phyloP scores from a whole-genome alignment of 306 rosid species.

The Pueraria montana region DNA sequence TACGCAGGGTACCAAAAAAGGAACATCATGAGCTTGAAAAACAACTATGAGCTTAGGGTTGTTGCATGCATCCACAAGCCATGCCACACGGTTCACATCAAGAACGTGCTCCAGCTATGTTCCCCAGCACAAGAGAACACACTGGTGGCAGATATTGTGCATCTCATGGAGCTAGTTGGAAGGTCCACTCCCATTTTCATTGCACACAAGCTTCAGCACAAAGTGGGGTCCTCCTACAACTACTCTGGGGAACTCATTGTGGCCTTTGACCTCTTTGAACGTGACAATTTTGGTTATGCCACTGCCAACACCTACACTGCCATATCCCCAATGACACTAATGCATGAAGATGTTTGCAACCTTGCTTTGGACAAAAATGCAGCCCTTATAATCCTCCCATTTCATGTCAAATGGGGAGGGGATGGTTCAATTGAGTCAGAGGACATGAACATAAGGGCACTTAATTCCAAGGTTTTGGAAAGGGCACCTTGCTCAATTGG shows the following conservation, averaged over 20 bases:
- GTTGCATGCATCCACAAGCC: constrained; percentile 56
- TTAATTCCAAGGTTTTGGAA: constrained; percentile 53
- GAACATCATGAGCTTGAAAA: constrained; percentile 47
- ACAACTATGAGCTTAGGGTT: constrained; percentile 45
- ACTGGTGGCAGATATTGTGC: constrained; percentile 49
- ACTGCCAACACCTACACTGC: constrained; percentile 49
- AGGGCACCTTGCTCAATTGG: constrained; percentile 64
- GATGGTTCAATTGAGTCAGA: constrained; percentile 52
- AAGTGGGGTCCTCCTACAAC: background rate
- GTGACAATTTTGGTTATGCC: constrained; percentile 33
- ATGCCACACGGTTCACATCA: constrained; percentile 38
- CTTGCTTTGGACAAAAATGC: constrained; percentile 59
- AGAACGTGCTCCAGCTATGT: constrained; percentile 47
- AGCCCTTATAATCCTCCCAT: constrained; percentile 58
- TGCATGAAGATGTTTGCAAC: constrained; percentile 60
- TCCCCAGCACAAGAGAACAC: constrained; percentile 41
- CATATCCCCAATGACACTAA: constrained; percentile 49
- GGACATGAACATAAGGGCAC: constrained; percentile 44
- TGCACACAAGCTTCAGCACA: constrained; percentile 50
- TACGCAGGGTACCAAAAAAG: constrained; percentile 56
- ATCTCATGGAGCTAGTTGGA: constrained; percentile 58
- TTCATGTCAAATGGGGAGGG: constrained; percentile 54
- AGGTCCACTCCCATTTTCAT: constrained; percentile 56
- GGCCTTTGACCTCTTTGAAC: constrained; percentile 48
- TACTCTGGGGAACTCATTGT: constrained; percentile 51